Conservation (phyloP, 345 rosid species). For the Theobroma cacao region DNA sequence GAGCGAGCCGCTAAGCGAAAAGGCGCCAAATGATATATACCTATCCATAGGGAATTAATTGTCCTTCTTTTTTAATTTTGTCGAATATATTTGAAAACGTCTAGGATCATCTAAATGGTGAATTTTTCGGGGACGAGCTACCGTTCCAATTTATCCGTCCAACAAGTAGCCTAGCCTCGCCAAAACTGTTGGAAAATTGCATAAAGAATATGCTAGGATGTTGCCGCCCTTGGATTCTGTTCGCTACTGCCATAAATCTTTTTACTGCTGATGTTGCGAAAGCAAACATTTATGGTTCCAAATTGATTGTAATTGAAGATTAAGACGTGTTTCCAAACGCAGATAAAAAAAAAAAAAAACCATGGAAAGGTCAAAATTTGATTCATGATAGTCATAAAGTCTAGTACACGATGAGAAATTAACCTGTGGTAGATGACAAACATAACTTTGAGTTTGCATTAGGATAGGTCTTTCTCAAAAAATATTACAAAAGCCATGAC, state of each 20-base stretch:
- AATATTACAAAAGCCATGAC: background rate
- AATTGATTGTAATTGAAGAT: background rate
- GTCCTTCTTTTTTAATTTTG: background rate
- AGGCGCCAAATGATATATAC: background rate
- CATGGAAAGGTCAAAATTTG: background rate
- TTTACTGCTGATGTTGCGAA: background rate
- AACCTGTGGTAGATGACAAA: background rate
- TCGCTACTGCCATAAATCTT: background rate
- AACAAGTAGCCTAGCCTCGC: background rate
- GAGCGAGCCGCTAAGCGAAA: background rate
- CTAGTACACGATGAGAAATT: background rate
- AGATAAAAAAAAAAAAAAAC: background rate
- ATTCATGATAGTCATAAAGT: background rate
- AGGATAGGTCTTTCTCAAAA: background rate
- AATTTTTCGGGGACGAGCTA: background rate
- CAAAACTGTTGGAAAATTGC: background rate
- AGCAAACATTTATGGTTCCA: background rate
- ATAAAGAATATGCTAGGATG: background rate
- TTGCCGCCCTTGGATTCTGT: background rate
- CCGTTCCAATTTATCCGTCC: background rate
- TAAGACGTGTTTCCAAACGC: background rate
- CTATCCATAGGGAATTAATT: background rate
- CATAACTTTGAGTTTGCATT: background rate
- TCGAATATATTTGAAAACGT: no score
- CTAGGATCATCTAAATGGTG: background rate